Conservation (phyloP, 2,329 filamentous ascomycete species). For the Fusarium musae region DNA sequence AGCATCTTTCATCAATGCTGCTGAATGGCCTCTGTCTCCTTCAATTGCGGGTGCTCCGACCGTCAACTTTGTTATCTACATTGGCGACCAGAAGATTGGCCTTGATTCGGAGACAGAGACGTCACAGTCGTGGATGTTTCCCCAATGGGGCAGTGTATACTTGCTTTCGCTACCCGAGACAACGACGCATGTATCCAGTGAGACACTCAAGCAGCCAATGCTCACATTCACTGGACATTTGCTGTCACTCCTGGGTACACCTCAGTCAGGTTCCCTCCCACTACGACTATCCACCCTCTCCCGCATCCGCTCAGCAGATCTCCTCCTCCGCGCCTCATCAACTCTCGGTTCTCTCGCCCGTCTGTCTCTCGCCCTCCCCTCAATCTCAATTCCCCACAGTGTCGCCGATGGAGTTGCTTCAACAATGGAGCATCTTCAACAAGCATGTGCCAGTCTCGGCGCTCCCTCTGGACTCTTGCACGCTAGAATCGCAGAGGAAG, state of each 20-base stretch:
- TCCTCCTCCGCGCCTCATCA: slow-evolving; percentile 89
- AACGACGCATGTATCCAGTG: slow-evolving; percentile 65
- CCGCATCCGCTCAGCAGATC: slow-evolving; percentile 84
- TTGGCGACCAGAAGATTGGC: slow-evolving; percentile 79
- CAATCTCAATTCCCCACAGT: slow-evolving; percentile 88
- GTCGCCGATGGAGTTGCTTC: slow-evolving; percentile 88
- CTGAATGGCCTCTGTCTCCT: slow-evolving; percentile 95
- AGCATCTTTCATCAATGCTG: slow-evolving; percentile 95
- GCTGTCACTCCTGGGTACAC: slow-evolving; percentile 86
- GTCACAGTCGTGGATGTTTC: slow-evolving; percentile 84
- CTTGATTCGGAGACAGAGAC: slow-evolving; percentile 57
- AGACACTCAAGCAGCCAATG: slow-evolving; percentile 81
- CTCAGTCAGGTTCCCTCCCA: slow-evolving; percentile 83
- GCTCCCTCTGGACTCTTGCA: slow-evolving; percentile 76
- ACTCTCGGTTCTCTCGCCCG: slow-evolving; percentile 93
- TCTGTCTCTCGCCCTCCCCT: slow-evolving; percentile 83
- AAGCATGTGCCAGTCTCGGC: slow-evolving; percentile 78
- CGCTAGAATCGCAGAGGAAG: slow-evolving; percentile 85
- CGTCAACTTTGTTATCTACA: slow-evolving; percentile 94
- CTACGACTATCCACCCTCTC: slow-evolving; percentile 85
- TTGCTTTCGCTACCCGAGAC: slow-evolving; percentile 62
- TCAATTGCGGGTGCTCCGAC: slow-evolving; percentile 94
- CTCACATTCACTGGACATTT: slow-evolving; percentile 92
- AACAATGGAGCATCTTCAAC: slow-evolving; percentile 80
- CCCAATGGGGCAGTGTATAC: slow-evolving; percentile 88